Conservation (phyloP, 306 rosid species). For the Sicyos baderoa region DNA sequence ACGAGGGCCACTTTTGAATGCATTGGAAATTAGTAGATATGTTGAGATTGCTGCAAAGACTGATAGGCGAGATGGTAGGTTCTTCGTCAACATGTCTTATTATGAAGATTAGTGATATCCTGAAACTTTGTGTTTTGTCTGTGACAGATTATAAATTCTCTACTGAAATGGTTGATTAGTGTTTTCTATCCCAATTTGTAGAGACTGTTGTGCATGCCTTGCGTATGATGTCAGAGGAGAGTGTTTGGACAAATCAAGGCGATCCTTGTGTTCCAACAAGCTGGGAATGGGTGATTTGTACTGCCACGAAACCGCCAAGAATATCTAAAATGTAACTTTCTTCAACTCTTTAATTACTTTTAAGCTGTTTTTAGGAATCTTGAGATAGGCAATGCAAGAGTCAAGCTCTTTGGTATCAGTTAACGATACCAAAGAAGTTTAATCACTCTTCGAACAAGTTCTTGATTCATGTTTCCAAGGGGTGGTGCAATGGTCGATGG, state of each 20-base stretch:
- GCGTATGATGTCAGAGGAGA: conserved; percentile 40
- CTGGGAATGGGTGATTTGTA: conserved; percentile 87
- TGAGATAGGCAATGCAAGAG: conserved; percentile 8
- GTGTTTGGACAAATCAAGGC: conserved; percentile 46
- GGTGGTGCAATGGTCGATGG: too few relatives aligned
- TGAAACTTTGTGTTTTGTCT: not conserved
- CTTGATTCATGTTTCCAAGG: not conserved
- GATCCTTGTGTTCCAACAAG: conserved; percentile 85
- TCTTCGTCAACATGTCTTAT: conserved; percentile 12
- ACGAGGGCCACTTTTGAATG: conserved; percentile 75
- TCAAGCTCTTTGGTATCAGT: not conserved
- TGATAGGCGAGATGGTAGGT: conserved; percentile 60
- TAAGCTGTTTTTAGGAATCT: not conserved
- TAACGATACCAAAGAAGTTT: not conserved
- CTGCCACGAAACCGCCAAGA: conserved; percentile 49
- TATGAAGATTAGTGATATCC: not conserved
- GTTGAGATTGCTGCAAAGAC: conserved; percentile 53
- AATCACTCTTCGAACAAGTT: not conserved
- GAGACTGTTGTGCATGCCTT: conserved; percentile 45
- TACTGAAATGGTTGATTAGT: conserved; percentile 24
- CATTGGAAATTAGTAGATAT: conserved; percentile 80
- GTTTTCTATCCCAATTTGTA: conserved; percentile 33
- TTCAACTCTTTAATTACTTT: conserved; percentile 12
- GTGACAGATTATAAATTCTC: not conserved
- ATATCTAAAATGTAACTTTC: conserved; percentile 59